Evolutionary conservation across 75 land plant genomes (phyloP).

Genomic region (Sequoia sempervirens): DNA sequence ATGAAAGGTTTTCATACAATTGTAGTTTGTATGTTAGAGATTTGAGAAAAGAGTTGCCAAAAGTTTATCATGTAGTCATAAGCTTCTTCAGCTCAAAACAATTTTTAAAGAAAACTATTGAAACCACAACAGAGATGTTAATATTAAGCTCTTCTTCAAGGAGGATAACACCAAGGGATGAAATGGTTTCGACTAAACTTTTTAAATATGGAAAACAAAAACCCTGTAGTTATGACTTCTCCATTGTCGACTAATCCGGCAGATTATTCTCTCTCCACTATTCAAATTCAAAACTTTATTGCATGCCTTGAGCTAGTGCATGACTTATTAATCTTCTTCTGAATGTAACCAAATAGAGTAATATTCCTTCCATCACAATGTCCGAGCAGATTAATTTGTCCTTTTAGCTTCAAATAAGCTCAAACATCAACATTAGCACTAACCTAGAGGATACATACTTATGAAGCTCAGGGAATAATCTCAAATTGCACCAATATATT

Average conservation of each 20-base stretch:
- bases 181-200: neutral
- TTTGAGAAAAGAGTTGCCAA: no score
- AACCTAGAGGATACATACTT: neutral
- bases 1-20: no score
- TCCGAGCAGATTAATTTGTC: neutral
- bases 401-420: conserved; percentile 1
- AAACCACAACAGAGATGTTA: no score
- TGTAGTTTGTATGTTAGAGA: no score
- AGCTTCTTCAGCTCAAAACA: no score
- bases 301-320: no score
- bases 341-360: neutral
- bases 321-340: neutral
- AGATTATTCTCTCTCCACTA: neutral
- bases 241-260: neutral
- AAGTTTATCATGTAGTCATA: no score
- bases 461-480: conserved; percentile 45
- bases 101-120: no score
- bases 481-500: conserved; percentile 60
- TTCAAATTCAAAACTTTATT: no score
- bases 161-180: neutral
- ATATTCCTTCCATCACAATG: neutral
- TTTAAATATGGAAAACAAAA: no score
- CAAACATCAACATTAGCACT: neutral
- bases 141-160: no score
- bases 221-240: neutral